Conservation (phyloP, 345 rosid genomes). For the Limnanthes douglasii region DNA sequence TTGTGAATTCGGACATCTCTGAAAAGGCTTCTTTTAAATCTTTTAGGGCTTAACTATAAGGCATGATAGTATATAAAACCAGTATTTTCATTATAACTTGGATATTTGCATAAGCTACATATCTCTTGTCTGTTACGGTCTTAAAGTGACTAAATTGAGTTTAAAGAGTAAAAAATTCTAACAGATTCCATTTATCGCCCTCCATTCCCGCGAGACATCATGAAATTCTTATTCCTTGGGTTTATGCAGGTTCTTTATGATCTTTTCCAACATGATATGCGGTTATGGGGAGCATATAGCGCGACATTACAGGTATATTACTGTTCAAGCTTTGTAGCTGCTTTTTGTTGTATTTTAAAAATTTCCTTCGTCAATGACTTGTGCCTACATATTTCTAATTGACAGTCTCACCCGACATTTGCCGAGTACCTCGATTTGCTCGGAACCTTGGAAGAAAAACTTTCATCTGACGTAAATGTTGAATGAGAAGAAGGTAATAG, state of each 20-base stretch:
- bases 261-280: constrained; percentile 59
- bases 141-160: no score
- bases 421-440: constrained; percentile 68
- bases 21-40: not conserved
- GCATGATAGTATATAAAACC: not conserved
- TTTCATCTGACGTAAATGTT: constrained; percentile 18
- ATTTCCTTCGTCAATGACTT: not conserved
- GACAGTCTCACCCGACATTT: constrained; percentile 52
- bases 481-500: constrained; percentile 14
- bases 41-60: not conserved
- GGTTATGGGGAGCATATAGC: constrained; percentile 82
- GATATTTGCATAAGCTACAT: no score
- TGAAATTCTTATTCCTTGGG: not conserved
- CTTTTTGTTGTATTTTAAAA: constrained; percentile 2
- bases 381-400: not conserved
- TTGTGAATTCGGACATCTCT: not conserved
- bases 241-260: constrained; percentile 67
- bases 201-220: not conserved
- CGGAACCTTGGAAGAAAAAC: constrained; percentile 41
- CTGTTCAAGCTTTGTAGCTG: not conserved
- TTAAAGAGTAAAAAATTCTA: no score
- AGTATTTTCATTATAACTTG: no score
- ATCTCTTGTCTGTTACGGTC: no score
- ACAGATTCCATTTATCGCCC: not conserved
- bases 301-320: constrained; percentile 50